These are phyloP conservation scores for Rhodotorula mucilaginosa DNA, from an alignment of 1,284 basidiomycete species.

Conservation along the genomic window DNA sequence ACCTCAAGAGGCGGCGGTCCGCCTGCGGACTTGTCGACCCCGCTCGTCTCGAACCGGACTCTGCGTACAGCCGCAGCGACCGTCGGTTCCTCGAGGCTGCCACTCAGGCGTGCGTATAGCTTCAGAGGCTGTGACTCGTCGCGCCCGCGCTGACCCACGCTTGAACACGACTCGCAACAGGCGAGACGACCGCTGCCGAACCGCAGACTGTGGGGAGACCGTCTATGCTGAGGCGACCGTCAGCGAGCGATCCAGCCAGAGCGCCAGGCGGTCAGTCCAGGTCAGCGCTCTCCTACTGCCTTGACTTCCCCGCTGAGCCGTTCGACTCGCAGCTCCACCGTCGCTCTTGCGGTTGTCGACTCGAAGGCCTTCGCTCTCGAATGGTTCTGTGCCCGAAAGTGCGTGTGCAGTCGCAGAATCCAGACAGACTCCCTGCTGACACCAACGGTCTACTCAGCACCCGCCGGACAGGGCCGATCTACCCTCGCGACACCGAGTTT, in stretches of 20 bases:
- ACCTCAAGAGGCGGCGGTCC: neutral
- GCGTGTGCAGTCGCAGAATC: neutral
- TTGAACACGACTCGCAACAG: neutral
- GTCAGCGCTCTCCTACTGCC: fast-evolving
- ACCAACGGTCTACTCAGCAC: neutral
- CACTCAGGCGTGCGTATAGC: constrained; percentile 6
- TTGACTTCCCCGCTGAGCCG: neutral
- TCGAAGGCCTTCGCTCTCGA: constrained; percentile 19
- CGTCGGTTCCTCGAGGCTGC: constrained; percentile 27
- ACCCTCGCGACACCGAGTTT: neutral
- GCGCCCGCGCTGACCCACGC: no score
- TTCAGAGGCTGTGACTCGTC: neutral
- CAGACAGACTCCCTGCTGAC: neutral
- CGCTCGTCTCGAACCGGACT: constrained; percentile 24
- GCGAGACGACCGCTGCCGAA: neutral
- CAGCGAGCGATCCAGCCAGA: neutral
- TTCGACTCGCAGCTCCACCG: neutral
- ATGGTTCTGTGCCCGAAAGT: neutral
- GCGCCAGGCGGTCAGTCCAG: neutral
- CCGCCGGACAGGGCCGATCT: neutral
- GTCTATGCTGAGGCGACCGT: constrained; percentile 7
- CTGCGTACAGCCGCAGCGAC: constrained; percentile 22
- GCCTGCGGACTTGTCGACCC: constrained; percentile 18
- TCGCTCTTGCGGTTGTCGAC: constrained; percentile 11
- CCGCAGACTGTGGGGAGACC: constrained; percentile 27